Evolutionary conservation across 768 basidiomycete species (phyloP).

Genomic region (Lentinus tigrinus): DNA sequence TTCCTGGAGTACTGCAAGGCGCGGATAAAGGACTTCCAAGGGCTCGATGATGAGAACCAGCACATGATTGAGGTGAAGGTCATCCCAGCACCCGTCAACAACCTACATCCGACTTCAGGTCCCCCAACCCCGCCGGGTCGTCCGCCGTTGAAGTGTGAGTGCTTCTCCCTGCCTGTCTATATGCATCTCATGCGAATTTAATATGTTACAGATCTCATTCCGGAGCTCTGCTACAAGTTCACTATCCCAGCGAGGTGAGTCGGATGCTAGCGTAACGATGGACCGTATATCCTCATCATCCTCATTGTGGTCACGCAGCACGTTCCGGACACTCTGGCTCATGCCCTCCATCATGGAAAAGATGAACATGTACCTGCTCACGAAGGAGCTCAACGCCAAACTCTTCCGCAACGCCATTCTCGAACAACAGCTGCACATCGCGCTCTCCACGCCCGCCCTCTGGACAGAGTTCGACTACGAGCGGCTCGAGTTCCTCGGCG

Average conservation of each 20-base stretch:
- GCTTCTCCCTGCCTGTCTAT: neutral
- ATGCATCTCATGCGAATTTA: neutral
- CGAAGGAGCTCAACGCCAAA: constrained; percentile 74
- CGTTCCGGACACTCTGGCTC: constrained; percentile 63
- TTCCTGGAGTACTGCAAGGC: constrained; percentile 67
- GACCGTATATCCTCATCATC: constrained; percentile 2
- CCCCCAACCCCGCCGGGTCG: constrained; percentile 35
- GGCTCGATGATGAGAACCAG: constrained; percentile 60
- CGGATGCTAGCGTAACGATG: too few species aligned
- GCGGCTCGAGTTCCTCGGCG: constrained; percentile 80
- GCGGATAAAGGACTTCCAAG: constrained; percentile 59
- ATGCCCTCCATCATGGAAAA: constrained; percentile 73
- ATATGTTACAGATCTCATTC: constrained; percentile 64
- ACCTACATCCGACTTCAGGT: constrained; percentile 55
- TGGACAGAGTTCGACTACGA: constrained; percentile 78
- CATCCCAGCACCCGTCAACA: constrained; percentile 50
- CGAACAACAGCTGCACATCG: constrained; percentile 59
- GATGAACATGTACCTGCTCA: constrained; percentile 72
- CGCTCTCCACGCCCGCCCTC: constrained; percentile 70
- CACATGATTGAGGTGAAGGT: constrained; percentile 70
- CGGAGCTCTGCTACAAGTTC: constrained; percentile 75
- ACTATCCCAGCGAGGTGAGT: constrained; percentile 70
- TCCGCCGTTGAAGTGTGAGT: constrained; percentile 61
- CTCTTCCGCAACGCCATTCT: constrained; percentile 63
- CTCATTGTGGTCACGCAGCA: constrained; percentile 38